Base-by-base conservation (phyloP, 2,329 filamentous ascomycete genomes). In the Talaromyces sp. region DNA sequence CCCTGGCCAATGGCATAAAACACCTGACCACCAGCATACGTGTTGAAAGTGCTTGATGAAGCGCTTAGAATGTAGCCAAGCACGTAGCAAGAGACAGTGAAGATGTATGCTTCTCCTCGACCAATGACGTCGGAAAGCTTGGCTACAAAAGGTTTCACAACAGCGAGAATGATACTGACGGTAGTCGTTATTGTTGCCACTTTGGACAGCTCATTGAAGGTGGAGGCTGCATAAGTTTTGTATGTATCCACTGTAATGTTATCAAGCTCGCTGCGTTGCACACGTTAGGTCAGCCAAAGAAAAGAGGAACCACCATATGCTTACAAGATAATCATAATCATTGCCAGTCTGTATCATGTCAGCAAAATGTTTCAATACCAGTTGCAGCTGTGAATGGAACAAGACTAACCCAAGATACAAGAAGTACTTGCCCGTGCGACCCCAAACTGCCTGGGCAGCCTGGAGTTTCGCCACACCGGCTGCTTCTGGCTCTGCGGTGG, bases 121-220 rank as follows among this genome's bases (percentile, higher is more conserved):
- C 78, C 77, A 13, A 78, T 66, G 17, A 79, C 75, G 61, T 79
- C 75, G 6, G 77, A 78, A 6, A 78, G 62, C 60, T 79, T 79
- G 13, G 78, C 76, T 11, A 78, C 73, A 0, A 75, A 75, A 0
- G 77, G 73, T 64, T 80, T 80, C 19, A 73, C 60, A 9, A 78
- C 71, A 2, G 75, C 75, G 9, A 72, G 71, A 33, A 78, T 69
- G 39, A 80, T 76, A 33, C 71, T 72, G 5, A 69, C 70, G 4
- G 75, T 75, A 0, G 76, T 77, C 47, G 68, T 69, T 7, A 78
- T 63, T 1, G 73, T 72, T 2, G 72, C 70, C 33, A 75, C 65
- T 63, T 71, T 69, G 15, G 75, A 72, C 2, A 78, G 67, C 7
- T 71, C 65, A 59, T 73, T 66, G 60, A 79, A 79, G 15, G 72